A percentile compares a stretch with the other conserved stretches of the same genome.
These are phyloP conservation scores for Dictyophora rubrovolvata DNA, from an alignment of 768 basidiomycete genomes.

Conservation along the genomic window DNA sequence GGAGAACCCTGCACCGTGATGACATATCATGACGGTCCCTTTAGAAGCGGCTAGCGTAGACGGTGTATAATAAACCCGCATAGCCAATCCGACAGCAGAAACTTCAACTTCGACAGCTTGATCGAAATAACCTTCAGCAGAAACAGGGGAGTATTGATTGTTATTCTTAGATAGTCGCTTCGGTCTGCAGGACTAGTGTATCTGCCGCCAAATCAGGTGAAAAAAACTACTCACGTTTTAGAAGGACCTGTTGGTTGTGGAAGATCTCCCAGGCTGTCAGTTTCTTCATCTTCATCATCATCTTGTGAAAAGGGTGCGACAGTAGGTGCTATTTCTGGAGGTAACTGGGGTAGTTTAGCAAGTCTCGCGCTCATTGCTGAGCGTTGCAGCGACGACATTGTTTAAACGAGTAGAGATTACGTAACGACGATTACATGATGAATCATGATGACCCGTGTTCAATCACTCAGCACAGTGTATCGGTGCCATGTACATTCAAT, in stretches of 20 bases:
- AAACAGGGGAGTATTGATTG: conserved; percentile 58
- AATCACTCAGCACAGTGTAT: not conserved
- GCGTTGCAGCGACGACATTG: conserved; percentile 65
- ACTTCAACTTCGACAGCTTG: conserved; percentile 74
- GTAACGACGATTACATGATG: not conserved
- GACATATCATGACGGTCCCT: conserved; percentile 74
- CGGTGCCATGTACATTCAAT: not conserved
- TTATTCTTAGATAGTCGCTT: conserved; percentile 12
- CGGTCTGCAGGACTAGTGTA: conserved; percentile 7
- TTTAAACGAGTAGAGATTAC: not conserved
- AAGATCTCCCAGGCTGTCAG: conserved; percentile 50
- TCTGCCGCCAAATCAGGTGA: conserved; percentile 5
- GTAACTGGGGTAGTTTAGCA: conserved; percentile 60
- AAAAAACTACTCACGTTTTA: conserved; percentile 38
- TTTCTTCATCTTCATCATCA: conserved; percentile 37
- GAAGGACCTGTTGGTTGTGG: conserved; percentile 54
- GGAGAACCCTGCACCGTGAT: conserved; percentile 91
- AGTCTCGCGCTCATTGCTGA: conserved; percentile 69
- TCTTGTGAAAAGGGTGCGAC: conserved; percentile 26
- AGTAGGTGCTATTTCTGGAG: conserved; percentile 19
- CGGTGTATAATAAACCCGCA: conserved; percentile 77
- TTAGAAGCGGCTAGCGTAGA: conserved; percentile 38
- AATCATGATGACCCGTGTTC: too few relatives aligned
- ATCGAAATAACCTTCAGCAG: conserved; percentile 63
- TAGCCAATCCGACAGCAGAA: conserved; percentile 47